A percentile compares a stretch with the other conserved stretches of the same genome.
phyloP scores from a whole-genome alignment of 441 rosid species.

The Isatis lusitanica region DNA sequence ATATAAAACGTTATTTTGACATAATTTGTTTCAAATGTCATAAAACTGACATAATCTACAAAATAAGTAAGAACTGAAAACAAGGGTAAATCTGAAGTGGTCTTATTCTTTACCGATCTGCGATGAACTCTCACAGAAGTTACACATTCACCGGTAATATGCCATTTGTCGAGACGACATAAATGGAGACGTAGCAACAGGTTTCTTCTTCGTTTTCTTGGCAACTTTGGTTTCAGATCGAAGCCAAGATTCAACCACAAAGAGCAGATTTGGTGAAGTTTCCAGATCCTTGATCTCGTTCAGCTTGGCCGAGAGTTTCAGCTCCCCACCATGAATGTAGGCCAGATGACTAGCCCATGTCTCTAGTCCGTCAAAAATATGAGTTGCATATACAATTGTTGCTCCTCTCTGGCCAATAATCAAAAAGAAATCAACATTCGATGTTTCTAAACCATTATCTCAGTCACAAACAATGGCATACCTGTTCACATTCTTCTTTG shows the following conservation, averaged over 20 bases:
- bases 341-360: slow-evolving; percentile 79
- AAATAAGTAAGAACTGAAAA: neutral
- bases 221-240: slow-evolving; percentile 69
- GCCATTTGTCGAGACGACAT: slow-evolving; percentile 95
- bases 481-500: slow-evolving; percentile 76
- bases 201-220: slow-evolving; percentile 54
- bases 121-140: slow-evolving; percentile 5
- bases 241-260: slow-evolving; percentile 88
- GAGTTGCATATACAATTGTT: slow-evolving; percentile 69
- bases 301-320: slow-evolving; percentile 59
- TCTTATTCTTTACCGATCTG: slow-evolving; percentile 16
- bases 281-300: slow-evolving; percentile 62
- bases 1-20: no score
- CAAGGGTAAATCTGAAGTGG: neutral
- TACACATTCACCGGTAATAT: slow-evolving; percentile 61
- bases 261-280: slow-evolving; percentile 67
- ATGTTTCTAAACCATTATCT: neutral
- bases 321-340: slow-evolving; percentile 78
- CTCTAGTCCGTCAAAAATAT: slow-evolving; percentile 73
- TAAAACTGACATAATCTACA: neutral
- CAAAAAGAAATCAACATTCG: neutral
- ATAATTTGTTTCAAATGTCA: no score
- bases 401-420: slow-evolving; percentile 56
- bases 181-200: slow-evolving; percentile 65
- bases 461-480: slow-evolving; percentile 22